Evolutionary conservation across 2,329 filamentous ascomycete genomes (phyloP), one percentile per base, ranked within the genome.

Genomic region (Phoma herbarum): DNA sequence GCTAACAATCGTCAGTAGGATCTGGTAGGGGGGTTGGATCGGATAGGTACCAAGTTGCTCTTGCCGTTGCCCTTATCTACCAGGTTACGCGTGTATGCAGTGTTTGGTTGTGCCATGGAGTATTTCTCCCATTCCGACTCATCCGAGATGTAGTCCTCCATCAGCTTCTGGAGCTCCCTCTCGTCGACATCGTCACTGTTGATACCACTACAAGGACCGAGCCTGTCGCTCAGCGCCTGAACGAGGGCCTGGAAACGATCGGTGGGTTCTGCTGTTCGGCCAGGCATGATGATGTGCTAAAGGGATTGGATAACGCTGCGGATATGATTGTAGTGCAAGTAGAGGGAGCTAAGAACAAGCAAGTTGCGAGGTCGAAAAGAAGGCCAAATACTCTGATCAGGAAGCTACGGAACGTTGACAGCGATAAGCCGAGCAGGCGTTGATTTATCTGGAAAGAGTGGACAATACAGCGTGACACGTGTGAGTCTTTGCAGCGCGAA

Each of bases 61-160:
- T 91, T 91, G 59, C 88, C 92, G 68, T 97, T 97, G 2, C 93
- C 92, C 73, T 93, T 90, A 71, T 96, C 92, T 43, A 97, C 92
- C 4, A 97, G 84, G 73, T 97, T 97, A 54, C 93, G 82, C 12
- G 93, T 97, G 76, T 97, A 97, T 1, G 85, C 85, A 68, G 88
- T 83, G 63, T 83, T 87, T 18, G 79, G 67, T 70, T 96, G 90
- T n/a, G 84, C 84, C 67, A 94, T 85, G 26, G 90, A 91, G 78
- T 91, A 97, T 62, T 82, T 83, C 52, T 80, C 74, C 93, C 93
- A 97, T 54, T 93, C 88, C 25, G 81, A 76, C 55, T 88, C 82
- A 37, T 86, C 80, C 45, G 90, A 92, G 49, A 83, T 75, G 77
- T 97, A 97, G 26, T 84, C 79, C 57, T 86, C 79, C 92, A 97